Percentiles rank a stretch among this genome's conserved stretches.
Conservation (phyloP, 1,139 yeast species). For the Insectozyma bohioensis region DNA sequence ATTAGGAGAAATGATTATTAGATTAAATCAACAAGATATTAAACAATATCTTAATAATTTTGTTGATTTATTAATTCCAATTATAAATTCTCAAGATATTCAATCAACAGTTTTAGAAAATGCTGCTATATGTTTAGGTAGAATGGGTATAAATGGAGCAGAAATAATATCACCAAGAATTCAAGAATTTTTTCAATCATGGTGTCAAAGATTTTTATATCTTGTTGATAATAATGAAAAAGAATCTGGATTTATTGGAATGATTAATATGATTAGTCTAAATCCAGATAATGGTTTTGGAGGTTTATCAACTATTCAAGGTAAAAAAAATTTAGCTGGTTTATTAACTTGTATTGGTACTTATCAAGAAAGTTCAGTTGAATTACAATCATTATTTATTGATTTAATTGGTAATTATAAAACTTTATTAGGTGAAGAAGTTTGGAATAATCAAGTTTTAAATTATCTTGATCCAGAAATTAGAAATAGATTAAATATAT, state of each 20-base stretch:
- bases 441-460: constrained; percentile 33
- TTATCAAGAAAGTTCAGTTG: constrained; percentile 53
- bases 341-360: constrained; percentile 66
- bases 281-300: constrained; percentile 68
- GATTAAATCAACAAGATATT: constrained; percentile 50
- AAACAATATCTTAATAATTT: constrained; percentile 63
- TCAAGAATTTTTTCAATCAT: constrained; percentile 54
- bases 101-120: constrained; percentile 76
- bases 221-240: constrained; percentile 78
- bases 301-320: constrained; percentile 44
- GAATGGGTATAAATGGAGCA: constrained; percentile 68
- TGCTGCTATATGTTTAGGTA: constrained; percentile 91
- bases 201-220: constrained; percentile 67
- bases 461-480: constrained; percentile 29
- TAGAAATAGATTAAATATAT: constrained; percentile 8
- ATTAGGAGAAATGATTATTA: constrained; percentile 78
- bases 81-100: constrained; percentile 57
- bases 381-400: constrained; percentile 43
- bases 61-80: constrained; percentile 61
- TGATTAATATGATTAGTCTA: constrained; percentile 60
- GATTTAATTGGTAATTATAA: constrained; percentile 48
- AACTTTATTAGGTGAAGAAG: constrained; percentile 46
- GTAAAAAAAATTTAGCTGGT: constrained; percentile 49
- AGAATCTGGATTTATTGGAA: constrained; percentile 75
- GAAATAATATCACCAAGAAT: constrained; percentile 55